Base-by-base conservation (phyloP, 257 asterid species). In the Fraxinus quadrangulata region DNA sequence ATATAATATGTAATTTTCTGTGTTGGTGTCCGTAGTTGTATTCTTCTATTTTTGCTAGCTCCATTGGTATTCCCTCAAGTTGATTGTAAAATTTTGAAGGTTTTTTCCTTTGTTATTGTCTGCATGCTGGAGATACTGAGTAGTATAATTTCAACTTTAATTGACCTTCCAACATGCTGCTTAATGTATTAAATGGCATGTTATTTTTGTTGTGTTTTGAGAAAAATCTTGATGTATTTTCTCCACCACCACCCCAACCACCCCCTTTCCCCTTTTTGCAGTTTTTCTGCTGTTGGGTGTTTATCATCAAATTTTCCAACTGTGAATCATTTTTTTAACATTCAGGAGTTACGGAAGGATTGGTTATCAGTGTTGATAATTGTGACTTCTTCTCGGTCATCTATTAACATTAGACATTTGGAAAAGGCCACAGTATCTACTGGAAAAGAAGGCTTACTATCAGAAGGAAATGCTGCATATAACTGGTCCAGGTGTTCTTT, bases 391-490 rank as follows among this genome's bases (percentile, higher is more conserved):
- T 97, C 97, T 75, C 96, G 98, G 75, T 96, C 99, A 72, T 92
- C 98, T 30, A 93, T 93, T 78, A 96, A 92, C 83, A 93, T 96
- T 78, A 90, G 98, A 79, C 99, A 96, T 86, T 87, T 96, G 90
- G 98, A 96, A 75, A 96, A 96, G 82, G 99, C 99, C 81, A 96
- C 99, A 17, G 96, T 96, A 72, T 96, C 99, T 71, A 93, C 98
- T 1, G 99, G 99, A 79, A 96, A 96, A 90, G 99, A 93, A 87
- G 99, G 99, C 33, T 82, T 93, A 75, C 83, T 96, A 61, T 93
- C 98, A 23, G 99, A 96, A 90, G 99, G 99, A 80, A 96, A 93
- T 89, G 86, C 97, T 81, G 95, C 99, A 73, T 91, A 93, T 85
- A 93, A 92, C 88, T 96, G 99, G 99, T 96, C 98, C 81, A 90